These are phyloP conservation scores for Aspergillus sparsus DNA, from an alignment of 495 filamentous ascomycete genomes.

Conservation along the genomic window DNA sequence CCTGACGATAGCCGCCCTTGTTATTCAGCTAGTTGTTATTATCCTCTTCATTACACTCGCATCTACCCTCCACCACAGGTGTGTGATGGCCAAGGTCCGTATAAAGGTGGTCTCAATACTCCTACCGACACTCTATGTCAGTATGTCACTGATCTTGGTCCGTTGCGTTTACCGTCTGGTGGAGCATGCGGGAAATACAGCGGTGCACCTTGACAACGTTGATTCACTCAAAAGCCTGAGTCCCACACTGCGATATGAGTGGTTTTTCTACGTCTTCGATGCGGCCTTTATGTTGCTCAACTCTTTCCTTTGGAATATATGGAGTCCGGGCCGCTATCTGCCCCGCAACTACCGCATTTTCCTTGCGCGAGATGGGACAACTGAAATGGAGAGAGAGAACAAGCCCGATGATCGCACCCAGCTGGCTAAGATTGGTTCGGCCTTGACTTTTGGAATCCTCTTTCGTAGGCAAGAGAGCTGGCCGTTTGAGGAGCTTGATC, in stretches of 20 bases:
- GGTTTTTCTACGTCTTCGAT: slow-evolving; percentile 68
- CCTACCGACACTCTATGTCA: slow-evolving; percentile 57
- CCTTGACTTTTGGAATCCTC: neutral
- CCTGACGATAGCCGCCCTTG: slow-evolving; percentile 58
- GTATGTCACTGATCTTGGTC: slow-evolving; percentile 51
- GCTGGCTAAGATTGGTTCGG: neutral
- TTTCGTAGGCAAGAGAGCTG: neutral
- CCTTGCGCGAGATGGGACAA: slow-evolving; percentile 55
- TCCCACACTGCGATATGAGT: slow-evolving; percentile 59
- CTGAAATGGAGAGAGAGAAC: slow-evolving; percentile 48
- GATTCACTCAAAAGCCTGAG: slow-evolving; percentile 32
- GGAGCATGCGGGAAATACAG: slow-evolving; percentile 50
- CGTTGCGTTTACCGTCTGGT: slow-evolving; percentile 61
- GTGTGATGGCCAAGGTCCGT: slow-evolving; percentile 17
- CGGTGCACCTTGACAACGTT: slow-evolving; percentile 22
- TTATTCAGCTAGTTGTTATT: slow-evolving; percentile 60
- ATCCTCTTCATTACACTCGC: slow-evolving; percentile 54
- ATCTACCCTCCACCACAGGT: slow-evolving; percentile 55
- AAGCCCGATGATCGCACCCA: neutral
- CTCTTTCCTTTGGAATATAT: slow-evolving; percentile 51
- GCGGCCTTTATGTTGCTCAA: slow-evolving; percentile 59
- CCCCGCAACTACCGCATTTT: slow-evolving; percentile 56
- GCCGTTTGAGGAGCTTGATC: too few species aligned
- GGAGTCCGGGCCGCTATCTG: slow-evolving; percentile 56
- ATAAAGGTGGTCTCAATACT: slow-evolving; percentile 46